Conservation (phyloP, 202 grass and related monocot species). For the Panicum hallii region DNA sequence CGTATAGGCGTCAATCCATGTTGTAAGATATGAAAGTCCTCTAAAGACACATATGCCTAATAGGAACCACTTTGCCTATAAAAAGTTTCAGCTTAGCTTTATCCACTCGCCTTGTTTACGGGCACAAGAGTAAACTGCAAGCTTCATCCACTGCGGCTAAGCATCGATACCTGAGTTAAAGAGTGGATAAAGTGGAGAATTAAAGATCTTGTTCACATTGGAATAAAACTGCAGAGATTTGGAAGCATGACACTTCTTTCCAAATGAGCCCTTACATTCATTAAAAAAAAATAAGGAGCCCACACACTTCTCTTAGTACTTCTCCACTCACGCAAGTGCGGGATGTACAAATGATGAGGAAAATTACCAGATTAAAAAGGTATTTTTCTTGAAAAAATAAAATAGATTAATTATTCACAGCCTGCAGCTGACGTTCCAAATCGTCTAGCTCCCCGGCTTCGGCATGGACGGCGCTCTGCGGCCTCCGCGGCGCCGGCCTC, state of each 20-base stretch:
- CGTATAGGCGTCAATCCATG: not conserved
- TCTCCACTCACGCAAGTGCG: conserved; percentile 30
- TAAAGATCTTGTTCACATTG: not conserved
- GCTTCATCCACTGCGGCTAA: conserved; percentile 2
- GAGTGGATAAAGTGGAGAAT: not conserved
- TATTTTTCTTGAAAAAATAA: not conserved
- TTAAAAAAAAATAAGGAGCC: conserved; percentile 13
- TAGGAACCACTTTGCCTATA: not conserved
- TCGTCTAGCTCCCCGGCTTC: conserved; percentile 52
- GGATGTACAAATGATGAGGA: conserved; percentile 15
- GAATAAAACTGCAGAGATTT: not conserved
- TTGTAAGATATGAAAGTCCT: not conserved
- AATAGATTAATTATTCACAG: conserved; percentile 28
- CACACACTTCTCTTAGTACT: conserved; percentile 20
- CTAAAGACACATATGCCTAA: not conserved
- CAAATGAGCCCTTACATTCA: conserved; percentile 16
- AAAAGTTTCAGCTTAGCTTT: conserved; percentile 18
- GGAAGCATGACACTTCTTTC: not conserved
- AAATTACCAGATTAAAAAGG: not conserved
- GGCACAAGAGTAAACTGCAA: not conserved
- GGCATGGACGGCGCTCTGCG: conserved; percentile 26
- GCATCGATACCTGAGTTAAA: not conserved
- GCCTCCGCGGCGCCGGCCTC: conserved; percentile 45
- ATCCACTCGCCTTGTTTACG: conserved; percentile 24
- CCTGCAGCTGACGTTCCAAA: conserved; percentile 57